Evolutionary conservation across 768 basidiomycete genomes (phyloP).

Genomic region (Suillus clintonianus): DNA sequence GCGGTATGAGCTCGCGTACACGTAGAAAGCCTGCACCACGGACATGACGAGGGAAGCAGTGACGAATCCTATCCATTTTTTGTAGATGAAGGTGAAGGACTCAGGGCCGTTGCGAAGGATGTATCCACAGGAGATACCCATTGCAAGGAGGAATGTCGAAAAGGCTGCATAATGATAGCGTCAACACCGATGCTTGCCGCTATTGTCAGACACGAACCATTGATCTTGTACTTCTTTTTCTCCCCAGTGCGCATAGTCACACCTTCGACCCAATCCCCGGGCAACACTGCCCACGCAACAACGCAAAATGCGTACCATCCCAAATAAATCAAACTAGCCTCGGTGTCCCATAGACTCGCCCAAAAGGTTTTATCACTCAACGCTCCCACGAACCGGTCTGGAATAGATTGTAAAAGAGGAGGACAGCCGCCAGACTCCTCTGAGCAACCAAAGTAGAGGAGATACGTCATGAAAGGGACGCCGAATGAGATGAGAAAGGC

Average conservation of each 20-base stretch:
- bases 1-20: conserved; percentile 73
- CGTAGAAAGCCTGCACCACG: conserved; percentile 66
- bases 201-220: conserved; percentile 57
- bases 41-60: conserved; percentile 85
- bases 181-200: background rate
- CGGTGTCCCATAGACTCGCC: conserved; percentile 77
- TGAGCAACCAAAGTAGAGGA: conserved; percentile 77
- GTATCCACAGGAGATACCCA: conserved; percentile 70
- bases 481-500: conserved; percentile 68
- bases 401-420: conserved; percentile 45
- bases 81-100: conserved; percentile 87
- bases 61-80: conserved; percentile 88
- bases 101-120: conserved; percentile 75
- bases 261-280: conserved; percentile 72
- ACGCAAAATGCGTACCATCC: conserved; percentile 93
- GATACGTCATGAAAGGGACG: conserved; percentile 72
- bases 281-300: conserved; percentile 77
- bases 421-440: conserved; percentile 72
- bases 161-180: conserved; percentile 55
- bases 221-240: conserved; percentile 88
- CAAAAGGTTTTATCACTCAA: conserved; percentile 61
- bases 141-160: conserved; percentile 78
- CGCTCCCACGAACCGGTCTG: conserved; percentile 45
- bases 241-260: conserved; percentile 71
- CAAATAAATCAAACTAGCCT: conserved; percentile 75